phyloP scores from a whole-genome alignment of 2,329 filamentous ascomycete species.

The Apiospora rasikravindrae region DNA sequence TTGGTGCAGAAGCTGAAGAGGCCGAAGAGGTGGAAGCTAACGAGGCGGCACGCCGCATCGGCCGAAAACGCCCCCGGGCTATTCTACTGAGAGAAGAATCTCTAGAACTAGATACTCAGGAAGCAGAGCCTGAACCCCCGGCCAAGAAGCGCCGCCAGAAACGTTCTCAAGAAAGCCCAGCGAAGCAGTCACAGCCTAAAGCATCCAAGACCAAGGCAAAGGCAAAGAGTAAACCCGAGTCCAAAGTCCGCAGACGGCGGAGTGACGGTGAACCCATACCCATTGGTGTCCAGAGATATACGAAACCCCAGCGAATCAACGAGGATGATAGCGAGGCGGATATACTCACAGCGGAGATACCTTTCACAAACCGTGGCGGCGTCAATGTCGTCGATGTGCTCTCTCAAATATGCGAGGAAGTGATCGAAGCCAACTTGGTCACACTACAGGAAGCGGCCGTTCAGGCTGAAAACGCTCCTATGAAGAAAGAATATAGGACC shows the following conservation, averaged over 20 bases:
- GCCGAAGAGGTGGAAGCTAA: constrained; percentile 51
- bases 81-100: constrained; percentile 44
- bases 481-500: constrained; percentile 58
- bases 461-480: constrained; percentile 50
- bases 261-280: constrained; percentile 48
- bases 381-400: constrained; percentile 69
- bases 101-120: constrained; percentile 47
- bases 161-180: constrained; percentile 46
- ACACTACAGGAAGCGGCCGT: constrained; percentile 50
- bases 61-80: constrained; percentile 49
- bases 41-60: constrained; percentile 49
- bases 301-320: constrained; percentile 47
- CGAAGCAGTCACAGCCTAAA: constrained; percentile 47
- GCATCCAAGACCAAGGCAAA: constrained; percentile 29
- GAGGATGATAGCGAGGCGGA: constrained; percentile 47
- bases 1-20: constrained; percentile 28
- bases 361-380: constrained; percentile 57
- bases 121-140: constrained; percentile 38
- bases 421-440: constrained; percentile 56
- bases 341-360: constrained; percentile 56
- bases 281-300: constrained; percentile 66
- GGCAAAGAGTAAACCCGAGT: constrained; percentile 29
- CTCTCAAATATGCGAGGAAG: constrained; percentile 64
- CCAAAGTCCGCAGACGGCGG: constrained; percentile 28
- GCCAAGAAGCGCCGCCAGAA: constrained; percentile 41